Evolutionary conservation across 805 yeast genomes (phyloP), one percentile per base, ranked within the genome.

Genomic region (Candida vaughaniae): DNA sequence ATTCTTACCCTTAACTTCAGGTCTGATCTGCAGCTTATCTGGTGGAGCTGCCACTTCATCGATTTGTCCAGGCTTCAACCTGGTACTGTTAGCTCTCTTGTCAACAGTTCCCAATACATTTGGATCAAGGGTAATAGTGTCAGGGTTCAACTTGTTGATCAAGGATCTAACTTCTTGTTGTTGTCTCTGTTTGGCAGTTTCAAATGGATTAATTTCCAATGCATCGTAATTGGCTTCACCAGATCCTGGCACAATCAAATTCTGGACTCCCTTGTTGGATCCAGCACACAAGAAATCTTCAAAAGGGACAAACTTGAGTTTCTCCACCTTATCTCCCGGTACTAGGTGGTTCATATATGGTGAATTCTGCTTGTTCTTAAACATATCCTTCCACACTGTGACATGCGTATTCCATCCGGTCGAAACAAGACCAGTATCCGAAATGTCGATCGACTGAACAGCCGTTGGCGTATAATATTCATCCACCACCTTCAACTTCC

Each of bases 161-260:
- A 93, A 72, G 2, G 83, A 64, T 55, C 91, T 79, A 25, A 93
- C 95, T 70, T 93, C 99, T 31, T 77, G 73, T 65, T 91, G 91
- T 62, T 91, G 95, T 71, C 98, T 82, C 66, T 90, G 97, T 58
- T 86, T 83, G 37, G 85, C 79, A 7, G 96, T 78, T 61, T 88
- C 96, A 64, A 73, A 93, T 45, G 99, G 99, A 60, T 93, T 93
- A 53, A 80, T 63, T 64, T 93, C 99, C 58, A 89, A 62, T 3
- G 98, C 89, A 68, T 93, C 99, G 60, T 78, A 89, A 64, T 93
- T 93, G 44, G 99, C 96, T 66, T 93, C 99, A 69, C 99, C 99
- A 28, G 97, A 71, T 17, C 99, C 99, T 27, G 99, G 99, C 41
- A 93, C 74, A 48, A 93, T 83, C 42, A 93, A 49, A n/a, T 93